phyloP scores from a whole-genome alignment of 2,329 filamentous ascomycete genomes.

The Penicillium sp. region DNA sequence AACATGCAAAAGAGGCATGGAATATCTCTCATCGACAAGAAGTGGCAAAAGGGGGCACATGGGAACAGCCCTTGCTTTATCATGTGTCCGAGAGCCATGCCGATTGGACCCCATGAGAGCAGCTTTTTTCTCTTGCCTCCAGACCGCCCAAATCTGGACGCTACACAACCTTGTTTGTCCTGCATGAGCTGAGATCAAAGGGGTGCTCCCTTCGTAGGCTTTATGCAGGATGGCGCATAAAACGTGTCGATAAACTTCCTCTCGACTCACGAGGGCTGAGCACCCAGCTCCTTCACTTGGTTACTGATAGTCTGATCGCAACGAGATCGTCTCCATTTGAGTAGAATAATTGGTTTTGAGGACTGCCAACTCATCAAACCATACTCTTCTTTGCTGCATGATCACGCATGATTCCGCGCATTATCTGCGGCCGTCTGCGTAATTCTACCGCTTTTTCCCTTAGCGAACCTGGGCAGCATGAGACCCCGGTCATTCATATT shows the following conservation, averaged over 20 bases:
- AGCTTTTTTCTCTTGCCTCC: not conserved
- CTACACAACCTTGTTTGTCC: not conserved
- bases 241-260: not conserved
- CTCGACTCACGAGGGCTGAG: not conserved
- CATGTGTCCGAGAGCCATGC: not conserved
- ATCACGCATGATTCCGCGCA: not conserved
- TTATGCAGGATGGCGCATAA: not conserved
- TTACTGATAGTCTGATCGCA: not conserved
- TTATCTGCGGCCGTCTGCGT: not conserved
- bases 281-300: not conserved
- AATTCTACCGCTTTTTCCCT: not conserved
- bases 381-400: not conserved
- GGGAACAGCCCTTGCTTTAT: not conserved
- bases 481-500: not conserved
- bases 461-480: not conserved
- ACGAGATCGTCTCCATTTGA: not conserved
- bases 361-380: not conserved
- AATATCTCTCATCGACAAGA: not conserved
- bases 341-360: not conserved
- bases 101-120: not conserved
- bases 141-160: not conserved
- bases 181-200: not conserved
- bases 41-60: not conserved
- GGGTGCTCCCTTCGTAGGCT: not conserved
- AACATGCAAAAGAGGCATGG: not conserved